A percentile compares a stretch with the other conserved stretches of the same genome.
Conservation (phyloP, 805 yeast species). For the Zygoascus biomembranicola region DNA sequence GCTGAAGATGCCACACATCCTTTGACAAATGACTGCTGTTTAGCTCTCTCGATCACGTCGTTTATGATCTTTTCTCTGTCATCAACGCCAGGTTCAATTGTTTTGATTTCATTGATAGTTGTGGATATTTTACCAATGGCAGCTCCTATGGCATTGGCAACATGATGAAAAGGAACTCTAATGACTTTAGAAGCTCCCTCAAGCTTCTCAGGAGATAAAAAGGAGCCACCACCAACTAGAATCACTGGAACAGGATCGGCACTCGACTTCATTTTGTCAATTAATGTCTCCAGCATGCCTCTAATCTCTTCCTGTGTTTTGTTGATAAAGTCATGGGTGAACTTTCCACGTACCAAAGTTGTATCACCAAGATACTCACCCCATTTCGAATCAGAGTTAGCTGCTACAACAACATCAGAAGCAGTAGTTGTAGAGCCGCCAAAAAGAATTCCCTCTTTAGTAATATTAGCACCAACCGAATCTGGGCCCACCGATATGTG, state of each 20-base stretch:
- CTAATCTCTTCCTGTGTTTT: constrained; percentile 25
- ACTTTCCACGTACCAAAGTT: constrained; percentile 17
- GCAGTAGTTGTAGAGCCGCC: constrained; percentile 38
- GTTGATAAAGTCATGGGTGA: constrained; percentile 17
- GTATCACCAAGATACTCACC: constrained; percentile 4
- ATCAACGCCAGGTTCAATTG: constrained; percentile 7
- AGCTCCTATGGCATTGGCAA: constrained; percentile 46
- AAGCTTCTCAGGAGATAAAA: constrained; percentile 33
- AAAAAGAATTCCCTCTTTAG: constrained; percentile 31
- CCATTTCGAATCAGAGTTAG: constrained; percentile 6
- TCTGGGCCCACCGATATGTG: constrained; percentile 37
- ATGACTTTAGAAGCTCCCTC: constrained; percentile 37
- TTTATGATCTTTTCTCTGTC: constrained; percentile 14
- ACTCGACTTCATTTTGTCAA: constrained; percentile 39
- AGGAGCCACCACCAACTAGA: constrained; percentile 44
- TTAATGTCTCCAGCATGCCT: constrained; percentile 31
- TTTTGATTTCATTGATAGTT: constrained; percentile 21
- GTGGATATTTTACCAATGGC: constrained; percentile 39
- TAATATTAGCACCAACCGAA: constrained; percentile 38
- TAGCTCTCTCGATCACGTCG: constrained; percentile 16
- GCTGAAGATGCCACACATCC: constrained; percentile 25
- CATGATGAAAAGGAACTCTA: constrained; percentile 35
- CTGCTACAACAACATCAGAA: constrained; percentile 31
- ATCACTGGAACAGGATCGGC: constrained; percentile 38
- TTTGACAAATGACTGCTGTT: constrained; percentile 17